Conservation (phyloP, 23 red algal genomes). For the Pyropia yezoensis region DNA sequence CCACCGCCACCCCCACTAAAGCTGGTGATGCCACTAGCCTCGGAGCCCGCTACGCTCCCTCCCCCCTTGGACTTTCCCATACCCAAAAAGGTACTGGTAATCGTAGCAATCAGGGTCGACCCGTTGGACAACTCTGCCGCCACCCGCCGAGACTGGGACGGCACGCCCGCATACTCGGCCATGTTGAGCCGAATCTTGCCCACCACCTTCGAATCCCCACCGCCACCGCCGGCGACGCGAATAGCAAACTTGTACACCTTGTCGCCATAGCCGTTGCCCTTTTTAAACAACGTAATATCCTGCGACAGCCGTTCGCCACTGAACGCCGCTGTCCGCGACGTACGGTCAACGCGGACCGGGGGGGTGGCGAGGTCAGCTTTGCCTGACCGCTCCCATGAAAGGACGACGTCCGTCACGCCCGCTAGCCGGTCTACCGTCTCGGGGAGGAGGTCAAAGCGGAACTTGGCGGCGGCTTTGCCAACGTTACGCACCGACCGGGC, state of each 20-base stretch:
- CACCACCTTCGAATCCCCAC: slow-evolving; percentile 18
- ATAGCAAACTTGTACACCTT: slow-evolving; percentile 47
- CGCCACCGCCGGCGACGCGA: slow-evolving; percentile 18
- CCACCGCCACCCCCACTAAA: too few species aligned
- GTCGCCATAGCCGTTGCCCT: slow-evolving; percentile 31
- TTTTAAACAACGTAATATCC: slow-evolving; percentile 64
- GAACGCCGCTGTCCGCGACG: slow-evolving; percentile 31
- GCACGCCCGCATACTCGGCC: slow-evolving; percentile 47
- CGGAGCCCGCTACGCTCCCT: too few species aligned
- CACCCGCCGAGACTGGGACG: slow-evolving; percentile 37
- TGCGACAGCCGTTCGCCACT: slow-evolving; percentile 19
- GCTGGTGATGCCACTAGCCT: too few species aligned
- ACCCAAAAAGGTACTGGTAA: slow-evolving; percentile 28
- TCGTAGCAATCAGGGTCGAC: slow-evolving; percentile 22
- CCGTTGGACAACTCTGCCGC: slow-evolving; percentile 32
- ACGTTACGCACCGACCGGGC: slow-evolving; percentile 55
- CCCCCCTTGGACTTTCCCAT: slow-evolving; percentile 14
- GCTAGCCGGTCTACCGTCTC: slow-evolving; percentile 52
- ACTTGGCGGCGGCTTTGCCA: slow-evolving; percentile 44
- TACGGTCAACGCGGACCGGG: slow-evolving; percentile 27
- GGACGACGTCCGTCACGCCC: slow-evolving; percentile 29
- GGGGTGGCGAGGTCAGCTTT: slow-evolving; percentile 30
- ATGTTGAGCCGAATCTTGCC: slow-evolving; percentile 53
- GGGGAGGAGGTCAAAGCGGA: slow-evolving; percentile 29
- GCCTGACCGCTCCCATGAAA: slow-evolving; percentile 46